Conservation (phyloP, 371 early-diverging fungal genomes). For the Mortierella sp. region DNA sequence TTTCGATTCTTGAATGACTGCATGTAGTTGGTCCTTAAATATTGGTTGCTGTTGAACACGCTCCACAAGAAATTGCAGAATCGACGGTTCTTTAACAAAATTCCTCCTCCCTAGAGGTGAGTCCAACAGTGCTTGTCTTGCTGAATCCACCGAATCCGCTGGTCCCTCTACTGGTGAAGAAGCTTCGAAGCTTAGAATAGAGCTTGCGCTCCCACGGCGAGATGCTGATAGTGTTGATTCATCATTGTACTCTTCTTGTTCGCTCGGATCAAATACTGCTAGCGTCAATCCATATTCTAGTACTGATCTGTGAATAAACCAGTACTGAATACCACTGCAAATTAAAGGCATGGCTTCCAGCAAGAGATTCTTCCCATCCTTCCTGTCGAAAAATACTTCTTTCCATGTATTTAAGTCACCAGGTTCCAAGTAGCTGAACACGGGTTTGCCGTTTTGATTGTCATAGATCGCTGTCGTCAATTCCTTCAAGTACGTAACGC, state of each 20-base stretch:
- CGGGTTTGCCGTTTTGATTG: conserved; percentile 1
- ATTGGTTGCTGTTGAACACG: too few relatives aligned
- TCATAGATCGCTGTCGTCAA: background rate
- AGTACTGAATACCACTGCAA: background rate
- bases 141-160: too few relatives aligned
- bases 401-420: conserved; percentile 12
- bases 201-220: too few relatives aligned
- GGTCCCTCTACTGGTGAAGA: too few relatives aligned
- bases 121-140: too few relatives aligned
- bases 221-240: too few relatives aligned
- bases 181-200: too few relatives aligned
- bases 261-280: background rate
- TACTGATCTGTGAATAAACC: background rate
- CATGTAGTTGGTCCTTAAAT: too few relatives aligned
- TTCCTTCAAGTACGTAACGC: background rate
- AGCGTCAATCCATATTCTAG: background rate
- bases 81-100: too few relatives aligned
- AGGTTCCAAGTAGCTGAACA: background rate
- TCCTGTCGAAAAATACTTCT: conserved; percentile 3
- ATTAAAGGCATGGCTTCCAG: conserved; percentile 1
- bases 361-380: conserved; percentile 2
- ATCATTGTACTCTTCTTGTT: background rate
- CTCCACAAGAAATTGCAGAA: too few relatives aligned
- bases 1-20: background rate
- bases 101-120: too few relatives aligned